phyloP scores from a whole-genome alignment of 495 filamentous ascomycete genomes.

The Penicillium crystallinum region DNA sequence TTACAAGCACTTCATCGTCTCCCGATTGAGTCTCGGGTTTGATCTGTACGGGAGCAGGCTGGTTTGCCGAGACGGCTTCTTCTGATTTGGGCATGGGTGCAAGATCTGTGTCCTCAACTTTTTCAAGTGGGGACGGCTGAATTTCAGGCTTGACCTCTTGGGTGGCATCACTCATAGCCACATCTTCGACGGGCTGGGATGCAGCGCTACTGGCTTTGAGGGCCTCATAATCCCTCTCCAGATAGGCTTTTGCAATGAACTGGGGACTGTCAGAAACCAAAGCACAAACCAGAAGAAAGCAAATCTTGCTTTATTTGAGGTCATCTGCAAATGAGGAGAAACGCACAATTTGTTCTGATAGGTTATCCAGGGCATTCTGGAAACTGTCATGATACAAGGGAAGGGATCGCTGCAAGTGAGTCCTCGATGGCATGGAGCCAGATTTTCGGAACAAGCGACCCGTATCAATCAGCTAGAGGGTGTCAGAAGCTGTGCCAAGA shows the following conservation, averaged over 20 bases:
- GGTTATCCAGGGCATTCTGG: slow-evolving; percentile 45
- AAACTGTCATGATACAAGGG: slow-evolving; percentile 43
- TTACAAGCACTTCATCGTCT: slow-evolving; percentile 17
- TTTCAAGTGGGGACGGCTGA: slow-evolving; percentile 8
- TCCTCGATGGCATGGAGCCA: slow-evolving; percentile 31
- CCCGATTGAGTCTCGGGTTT: slow-evolving; percentile 8
- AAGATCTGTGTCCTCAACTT: slow-evolving; percentile 13
- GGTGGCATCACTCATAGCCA: slow-evolving; percentile 27
- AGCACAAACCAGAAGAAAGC: slow-evolving; percentile 1
- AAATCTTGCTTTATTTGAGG: background rate
- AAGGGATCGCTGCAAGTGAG: slow-evolving; percentile 38
- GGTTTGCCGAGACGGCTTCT: slow-evolving; percentile 4
- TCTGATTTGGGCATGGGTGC: slow-evolving; percentile 14
- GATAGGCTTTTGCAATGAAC: slow-evolving; percentile 44
- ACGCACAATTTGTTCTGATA: slow-evolving; percentile 51
- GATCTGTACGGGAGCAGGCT: slow-evolving; percentile 12
- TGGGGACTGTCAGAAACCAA: slow-evolving; percentile 20
- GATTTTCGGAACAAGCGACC: slow-evolving; percentile 42
- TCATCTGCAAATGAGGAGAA: background rate
- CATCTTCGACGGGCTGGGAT: slow-evolving; percentile 26
- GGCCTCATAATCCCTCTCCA: slow-evolving; percentile 43
- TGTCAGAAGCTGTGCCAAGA: slow-evolving; percentile 16
- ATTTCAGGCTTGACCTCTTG: slow-evolving; percentile 13
- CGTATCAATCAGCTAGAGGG: slow-evolving; percentile 42
- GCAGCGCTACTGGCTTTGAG: slow-evolving; percentile 33